phyloP scores from a whole-genome alignment of 2,329 filamentous ascomycete genomes.

The Ilyonectria mors-panacis region DNA sequence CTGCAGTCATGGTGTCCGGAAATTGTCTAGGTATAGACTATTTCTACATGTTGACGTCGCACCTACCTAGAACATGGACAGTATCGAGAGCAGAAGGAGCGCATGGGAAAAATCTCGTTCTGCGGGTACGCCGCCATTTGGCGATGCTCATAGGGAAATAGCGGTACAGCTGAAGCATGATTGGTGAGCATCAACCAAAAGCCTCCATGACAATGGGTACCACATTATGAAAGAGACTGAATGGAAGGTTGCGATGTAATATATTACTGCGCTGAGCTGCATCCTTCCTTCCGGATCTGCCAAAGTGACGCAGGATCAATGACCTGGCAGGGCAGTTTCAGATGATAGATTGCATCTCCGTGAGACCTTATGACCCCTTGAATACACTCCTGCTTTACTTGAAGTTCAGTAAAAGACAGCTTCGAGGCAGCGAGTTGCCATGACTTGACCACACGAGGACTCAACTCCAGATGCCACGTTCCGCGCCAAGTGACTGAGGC shows the following conservation, averaged over 20 bases:
- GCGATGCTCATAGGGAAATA: no score
- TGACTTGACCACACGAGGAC: conserved; percentile 41
- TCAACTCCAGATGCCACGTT: conserved; percentile 51
- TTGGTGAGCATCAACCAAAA: no score
- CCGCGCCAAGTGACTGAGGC: conserved; percentile 52
- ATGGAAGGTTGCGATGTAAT: not conserved
- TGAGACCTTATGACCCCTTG: conserved; percentile 42
- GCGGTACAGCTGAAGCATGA: no score
- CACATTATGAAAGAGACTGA: not conserved
- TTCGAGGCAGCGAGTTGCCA: conserved; percentile 31
- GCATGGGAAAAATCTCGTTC: no score
- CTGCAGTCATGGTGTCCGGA: no score
- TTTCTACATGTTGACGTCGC: no score
- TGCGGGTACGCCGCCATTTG: no score
- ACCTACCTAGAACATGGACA: no score
- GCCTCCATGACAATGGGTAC: not conserved
- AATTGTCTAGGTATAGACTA: no score
- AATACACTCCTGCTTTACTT: conserved; percentile 42
- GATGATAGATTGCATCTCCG: conserved; percentile 52
- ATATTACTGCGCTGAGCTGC: not conserved
- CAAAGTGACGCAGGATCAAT: conserved; percentile 51
- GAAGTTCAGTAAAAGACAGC: conserved; percentile 35
- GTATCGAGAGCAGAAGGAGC: no score
- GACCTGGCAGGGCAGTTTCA: conserved; percentile 50
- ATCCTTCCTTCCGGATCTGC: conserved; percentile 51